phyloP scores from a whole-genome alignment of 1,284 basidiomycete genomes.

The Fistulinella cinereoalba region DNA sequence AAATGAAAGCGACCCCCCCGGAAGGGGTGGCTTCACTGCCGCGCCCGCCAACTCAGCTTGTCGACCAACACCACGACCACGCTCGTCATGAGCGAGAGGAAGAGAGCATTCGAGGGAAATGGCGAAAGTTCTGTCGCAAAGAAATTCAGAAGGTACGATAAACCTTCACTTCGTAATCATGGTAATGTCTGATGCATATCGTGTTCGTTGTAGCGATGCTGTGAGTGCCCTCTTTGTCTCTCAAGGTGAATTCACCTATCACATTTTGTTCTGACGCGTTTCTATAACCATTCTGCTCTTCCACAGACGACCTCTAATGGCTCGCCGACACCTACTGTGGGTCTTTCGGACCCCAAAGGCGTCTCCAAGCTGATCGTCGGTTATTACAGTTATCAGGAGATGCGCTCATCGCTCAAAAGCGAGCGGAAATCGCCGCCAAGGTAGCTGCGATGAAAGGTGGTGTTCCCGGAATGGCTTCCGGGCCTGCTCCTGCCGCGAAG shows the following conservation, averaged over 20 bases:
- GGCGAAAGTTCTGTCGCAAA: slow-evolving; percentile 53
- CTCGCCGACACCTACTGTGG: slow-evolving; percentile 41
- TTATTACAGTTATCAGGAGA: slow-evolving; percentile 43
- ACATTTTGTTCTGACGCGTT: slow-evolving; percentile 50
- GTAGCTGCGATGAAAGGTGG: slow-evolving; percentile 72
- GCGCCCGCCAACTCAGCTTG: background rate
- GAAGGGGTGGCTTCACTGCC: slow-evolving; percentile 13
- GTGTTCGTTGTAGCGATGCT: slow-evolving; percentile 47
- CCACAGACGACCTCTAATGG: slow-evolving; percentile 55
- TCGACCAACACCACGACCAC: slow-evolving; percentile 8
- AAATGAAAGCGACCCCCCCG: slow-evolving; percentile 17
- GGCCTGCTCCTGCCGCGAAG: slow-evolving; percentile 22
- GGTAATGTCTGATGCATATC: slow-evolving; percentile 19
- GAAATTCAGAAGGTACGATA: slow-evolving; percentile 65
- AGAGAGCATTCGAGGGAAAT: slow-evolving; percentile 49
- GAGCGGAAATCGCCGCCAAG: slow-evolving; percentile 82
- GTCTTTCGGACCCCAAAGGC: slow-evolving; percentile 10
- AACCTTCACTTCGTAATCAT: slow-evolving; percentile 1
- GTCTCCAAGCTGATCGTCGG: slow-evolving; percentile 1
- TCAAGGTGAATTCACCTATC: slow-evolving; percentile 70
- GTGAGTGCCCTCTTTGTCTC: slow-evolving; percentile 52
- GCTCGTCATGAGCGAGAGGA: slow-evolving; percentile 47
- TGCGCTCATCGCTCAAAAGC: slow-evolving; percentile 73
- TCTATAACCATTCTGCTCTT: slow-evolving; percentile 66
- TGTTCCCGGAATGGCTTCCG: slow-evolving; percentile 30